Base-by-base conservation (phyloP, 305 asterid genomes). In the Euphrasia arctica region DNA sequence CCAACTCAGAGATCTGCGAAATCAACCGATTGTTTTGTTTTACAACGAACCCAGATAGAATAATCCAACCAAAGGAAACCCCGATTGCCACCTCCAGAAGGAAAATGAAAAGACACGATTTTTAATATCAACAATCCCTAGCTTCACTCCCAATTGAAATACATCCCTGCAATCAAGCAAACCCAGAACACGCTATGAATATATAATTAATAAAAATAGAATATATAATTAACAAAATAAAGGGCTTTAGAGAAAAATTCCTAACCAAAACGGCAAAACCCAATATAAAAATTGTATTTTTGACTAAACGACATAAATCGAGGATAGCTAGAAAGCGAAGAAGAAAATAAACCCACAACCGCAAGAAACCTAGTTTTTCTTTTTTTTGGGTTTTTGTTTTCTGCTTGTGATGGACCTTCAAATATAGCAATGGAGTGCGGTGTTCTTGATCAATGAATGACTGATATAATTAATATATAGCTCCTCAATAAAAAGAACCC, bases 371-470 rank as follows among this genome's bases (percentile, higher is more conserved):
- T 63, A 61, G 7, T 65, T 52, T 50, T 15, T 13, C 9, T 58
- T 47, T 18, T 9, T 13, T 59, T 34, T 54, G 13, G 27, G n/a
- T 42, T 18, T 62, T 42, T 60, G 68, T 66, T 70, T 57, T 66
- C 22, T 60, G 60, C 39, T 63, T 28, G 67, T 32, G 58, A 43
- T n/a, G 47, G 32, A 74, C 64, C 72, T 71, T 62, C 28, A 62
- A 50, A 51, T 64, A 42, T 18, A 58, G 47, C 83, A 78, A 78
- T 78, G 22, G 78, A 72, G 76, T 78, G 77, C 71, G 72, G 78
- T 69, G 70, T 66, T 54, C 67, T 41, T 49, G 28, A 58, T 51
- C 66, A 72, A 73, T 66, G 79, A 68, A 62, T 70, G 69, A 72
- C 60, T 62, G 75, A 67, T 70, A 67, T 42, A 31, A 9, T 58